A percentile compares a stretch with the other conserved stretches of the same genome.
Evolutionary conservation across 2,329 filamentous ascomycete genomes (phyloP).

Genomic region (Raffaelea arxii): DNA sequence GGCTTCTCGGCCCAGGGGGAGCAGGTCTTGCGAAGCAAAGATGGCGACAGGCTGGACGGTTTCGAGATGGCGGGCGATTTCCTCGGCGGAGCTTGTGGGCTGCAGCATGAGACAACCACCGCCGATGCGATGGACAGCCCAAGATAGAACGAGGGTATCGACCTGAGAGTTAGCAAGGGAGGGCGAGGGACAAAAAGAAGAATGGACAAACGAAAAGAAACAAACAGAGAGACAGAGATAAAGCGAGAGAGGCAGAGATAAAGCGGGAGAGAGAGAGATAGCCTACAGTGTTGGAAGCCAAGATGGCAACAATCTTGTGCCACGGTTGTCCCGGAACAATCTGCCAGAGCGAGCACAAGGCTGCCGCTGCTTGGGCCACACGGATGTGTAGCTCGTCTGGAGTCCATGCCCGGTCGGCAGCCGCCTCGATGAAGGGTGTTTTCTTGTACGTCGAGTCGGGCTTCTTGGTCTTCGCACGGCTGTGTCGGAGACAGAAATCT

Average conservation of each 20-base stretch:
- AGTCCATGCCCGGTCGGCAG: background rate
- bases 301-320: background rate
- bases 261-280: background rate
- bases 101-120: background rate
- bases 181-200: no score
- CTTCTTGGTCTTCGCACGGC: background rate
- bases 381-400: background rate
- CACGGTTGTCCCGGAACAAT: background rate
- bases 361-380: background rate
- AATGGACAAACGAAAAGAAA: background rate
- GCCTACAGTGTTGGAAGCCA: background rate
- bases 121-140: background rate
- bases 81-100: background rate
- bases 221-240: background rate
- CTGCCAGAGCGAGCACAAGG: background rate
- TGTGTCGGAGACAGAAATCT: background rate
- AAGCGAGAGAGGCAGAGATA: background rate
- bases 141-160: background rate
- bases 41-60: background rate
- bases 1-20: background rate
- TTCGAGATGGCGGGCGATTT: background rate
- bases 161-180: background rate
- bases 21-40: background rate
- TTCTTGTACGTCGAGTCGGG: background rate
- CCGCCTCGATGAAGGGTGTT: background rate